A percentile compares a stretch with the other conserved stretches of the same genome.
Conservation (phyloP, 2,329 filamentous ascomycete species). For the Xylaria arbuscula region DNA sequence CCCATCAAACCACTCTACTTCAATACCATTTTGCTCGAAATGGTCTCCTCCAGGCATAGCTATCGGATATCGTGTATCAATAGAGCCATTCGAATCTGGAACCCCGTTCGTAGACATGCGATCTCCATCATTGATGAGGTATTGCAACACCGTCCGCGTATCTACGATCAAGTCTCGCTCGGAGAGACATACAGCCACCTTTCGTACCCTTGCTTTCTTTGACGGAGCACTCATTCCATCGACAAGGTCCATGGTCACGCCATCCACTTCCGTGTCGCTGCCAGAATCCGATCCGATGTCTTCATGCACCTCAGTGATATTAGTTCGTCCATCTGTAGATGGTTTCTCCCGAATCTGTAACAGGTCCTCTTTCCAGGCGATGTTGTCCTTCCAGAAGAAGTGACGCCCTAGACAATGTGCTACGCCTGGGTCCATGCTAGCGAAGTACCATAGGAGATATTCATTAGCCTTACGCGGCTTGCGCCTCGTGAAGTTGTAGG, state of each 20-base stretch:
- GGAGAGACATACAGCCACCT: conserved; percentile 67
- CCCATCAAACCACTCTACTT: conserved; percentile 69
- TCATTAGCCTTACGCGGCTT: conserved; percentile 70
- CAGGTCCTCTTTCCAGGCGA: conserved; percentile 76
- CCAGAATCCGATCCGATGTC: conserved; percentile 60
- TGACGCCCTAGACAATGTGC: conserved; percentile 71
- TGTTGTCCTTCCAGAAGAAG: conserved; percentile 79
- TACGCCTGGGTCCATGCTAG: conserved; percentile 73
- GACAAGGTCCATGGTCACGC: conserved; percentile 80
- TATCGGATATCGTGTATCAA: conserved; percentile 44
- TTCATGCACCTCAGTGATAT: conserved; percentile 57
- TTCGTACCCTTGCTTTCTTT: conserved; percentile 33
- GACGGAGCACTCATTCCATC: conserved; percentile 71
- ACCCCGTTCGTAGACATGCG: conserved; percentile 40
- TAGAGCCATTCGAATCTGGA: conserved; percentile 41
- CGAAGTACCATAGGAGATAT: conserved; percentile 77
- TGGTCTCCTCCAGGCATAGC: conserved; percentile 31
- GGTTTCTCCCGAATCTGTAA: conserved; percentile 44
- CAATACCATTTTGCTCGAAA: conserved; percentile 56
- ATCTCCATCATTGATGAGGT: conserved; percentile 59
- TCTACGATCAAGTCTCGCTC: conserved; percentile 74
- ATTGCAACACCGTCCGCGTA: conserved; percentile 66
- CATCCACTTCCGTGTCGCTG: conserved; percentile 72
- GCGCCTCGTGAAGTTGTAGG: conserved; percentile 75
- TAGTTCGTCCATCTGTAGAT: conserved; percentile 26